Conservation (phyloP, 768 basidiomycete genomes). For the Cyathus striatus region DNA sequence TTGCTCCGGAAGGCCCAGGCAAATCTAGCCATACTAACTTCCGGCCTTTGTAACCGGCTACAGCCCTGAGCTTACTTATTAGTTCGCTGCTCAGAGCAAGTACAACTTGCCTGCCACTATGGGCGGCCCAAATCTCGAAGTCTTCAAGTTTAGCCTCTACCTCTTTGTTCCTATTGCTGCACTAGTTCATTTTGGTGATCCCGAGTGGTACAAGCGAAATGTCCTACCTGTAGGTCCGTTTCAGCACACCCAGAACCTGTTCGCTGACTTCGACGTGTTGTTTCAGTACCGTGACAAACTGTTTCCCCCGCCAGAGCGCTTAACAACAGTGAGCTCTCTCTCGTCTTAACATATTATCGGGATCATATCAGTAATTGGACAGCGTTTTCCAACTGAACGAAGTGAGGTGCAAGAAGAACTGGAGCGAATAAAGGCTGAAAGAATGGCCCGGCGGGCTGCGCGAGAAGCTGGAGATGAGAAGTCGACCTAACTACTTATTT, state of each 20-base stretch:
- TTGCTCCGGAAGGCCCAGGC: no score
- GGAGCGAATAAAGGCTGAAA: conserved; percentile 63
- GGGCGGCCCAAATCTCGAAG: conserved; percentile 80
- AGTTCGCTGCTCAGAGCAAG: no score
- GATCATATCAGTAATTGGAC: conserved; percentile 1
- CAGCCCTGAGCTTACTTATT: no score
- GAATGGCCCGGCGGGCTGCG: conserved; percentile 41
- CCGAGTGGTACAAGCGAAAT: conserved; percentile 76
- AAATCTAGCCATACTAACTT: no score
- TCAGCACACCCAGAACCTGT: not conserved
- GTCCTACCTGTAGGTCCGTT: conserved; percentile 60
- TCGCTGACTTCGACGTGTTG: not conserved
- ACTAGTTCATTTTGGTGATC: conserved; percentile 83
- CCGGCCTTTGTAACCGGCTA: no score
- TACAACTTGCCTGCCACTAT: no score
- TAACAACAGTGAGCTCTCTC: conserved; percentile 36
- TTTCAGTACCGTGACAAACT: conserved; percentile 66
- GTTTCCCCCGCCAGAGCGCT: conserved; percentile 59
- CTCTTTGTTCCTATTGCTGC: conserved; percentile 80
- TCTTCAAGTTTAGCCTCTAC: conserved; percentile 87
- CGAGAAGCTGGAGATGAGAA: conserved; percentile 22
- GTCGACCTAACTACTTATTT: not conserved
- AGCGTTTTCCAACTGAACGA: conserved; percentile 67
- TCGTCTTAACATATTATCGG: not conserved
- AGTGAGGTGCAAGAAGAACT: conserved; percentile 62